phyloP scores from a whole-genome alignment of 768 basidiomycete species.

The Termitomyces sp. region DNA sequence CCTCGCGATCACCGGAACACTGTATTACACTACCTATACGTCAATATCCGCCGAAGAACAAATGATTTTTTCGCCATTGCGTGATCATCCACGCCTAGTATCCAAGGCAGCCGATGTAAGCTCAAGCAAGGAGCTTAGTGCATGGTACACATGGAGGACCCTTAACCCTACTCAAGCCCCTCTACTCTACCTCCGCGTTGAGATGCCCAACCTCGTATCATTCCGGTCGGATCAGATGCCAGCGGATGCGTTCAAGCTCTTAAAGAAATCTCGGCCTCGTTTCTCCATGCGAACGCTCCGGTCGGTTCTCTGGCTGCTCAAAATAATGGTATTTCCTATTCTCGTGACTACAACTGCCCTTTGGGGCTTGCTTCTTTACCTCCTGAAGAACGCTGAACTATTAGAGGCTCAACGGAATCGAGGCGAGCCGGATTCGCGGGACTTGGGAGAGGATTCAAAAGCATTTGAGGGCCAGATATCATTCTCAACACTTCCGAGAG shows the following conservation, averaged over 20 bases:
- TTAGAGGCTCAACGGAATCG: constrained; percentile 79
- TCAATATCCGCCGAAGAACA: constrained; percentile 25
- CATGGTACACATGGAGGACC: constrained; percentile 69
- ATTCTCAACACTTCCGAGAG: constrained; percentile 75
- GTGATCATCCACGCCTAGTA: constrained; percentile 28
- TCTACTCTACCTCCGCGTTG: constrained; percentile 73
- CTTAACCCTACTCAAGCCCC: constrained; percentile 65
- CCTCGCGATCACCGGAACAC: constrained; percentile 65
- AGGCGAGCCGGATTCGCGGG: constrained; percentile 35
- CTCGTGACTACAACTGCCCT: constrained; percentile 66
- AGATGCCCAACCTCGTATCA: constrained; percentile 73
- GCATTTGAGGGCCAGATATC: constrained; percentile 39
- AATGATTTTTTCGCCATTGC: constrained; percentile 23
- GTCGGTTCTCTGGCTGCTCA: constrained; percentile 66
- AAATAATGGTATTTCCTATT: constrained; percentile 85
- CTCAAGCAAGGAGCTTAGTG: constrained; percentile 33
- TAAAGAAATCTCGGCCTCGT: constrained; percentile 30
- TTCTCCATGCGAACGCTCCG: constrained; percentile 46
- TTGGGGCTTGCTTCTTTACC: constrained; percentile 74
- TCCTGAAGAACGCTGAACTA: constrained; percentile 88
- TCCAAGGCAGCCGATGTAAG: constrained; percentile 17
- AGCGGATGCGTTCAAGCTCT: constrained; percentile 11
- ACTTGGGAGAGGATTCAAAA: constrained; percentile 21
- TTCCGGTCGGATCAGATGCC: constrained; percentile 40
- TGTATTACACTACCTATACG: constrained; percentile 70